Evolutionary conservation across 2,329 filamentous ascomycete species (phyloP), one percentile per base, ranked within the genome.

Genomic region (Aspergillus neotritici): DNA sequence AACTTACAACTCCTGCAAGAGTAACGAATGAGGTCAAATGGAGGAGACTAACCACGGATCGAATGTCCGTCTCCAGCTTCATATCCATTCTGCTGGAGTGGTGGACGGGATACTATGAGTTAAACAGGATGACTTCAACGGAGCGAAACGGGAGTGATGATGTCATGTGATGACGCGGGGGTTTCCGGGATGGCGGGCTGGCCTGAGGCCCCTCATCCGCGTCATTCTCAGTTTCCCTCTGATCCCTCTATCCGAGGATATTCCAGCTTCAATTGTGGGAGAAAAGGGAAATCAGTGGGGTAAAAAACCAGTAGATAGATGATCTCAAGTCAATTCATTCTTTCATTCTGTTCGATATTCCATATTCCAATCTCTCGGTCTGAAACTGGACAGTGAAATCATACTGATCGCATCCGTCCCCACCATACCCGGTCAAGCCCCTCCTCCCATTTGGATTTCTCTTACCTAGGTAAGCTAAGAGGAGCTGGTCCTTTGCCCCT

Each of bases 361-460:
- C n/a, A n/a, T n/a, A n/a, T n/a, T n/a, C n/a, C n/a, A n/a, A n/a
- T n/a, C n/a, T n/a, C n/a, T n/a, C n/a, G n/a, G n/a, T 37, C 37
- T 31, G 29, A 33, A 42, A 14, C 41, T 35, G 41, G 39, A 30
- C 39, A 38, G 34, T 63, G 53, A 58, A 55, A 60, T 64, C 62
- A 66, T 60, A 37, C 56, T 65, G 61, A 66, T 61, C 55, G 45
- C 52, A 55, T 64, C 55, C 60, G 52, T 54, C 57, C 60, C 62
- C 63, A 64, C 54, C 47, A 25, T 25, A 56, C 51, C 54, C 64
- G 64, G 64, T 67, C 63, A 66, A 62, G 21, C 57, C 48, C 49
- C 53, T 54, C 46, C 37, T 37, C 37, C 21, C 32, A 36, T 37
- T 10, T 37, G 34, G 6, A 21, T 46, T 41, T 42, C 43, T 47